Base-by-base conservation (phyloP, 176 grass and related monocot species). In the Carex scoparia region DNA sequence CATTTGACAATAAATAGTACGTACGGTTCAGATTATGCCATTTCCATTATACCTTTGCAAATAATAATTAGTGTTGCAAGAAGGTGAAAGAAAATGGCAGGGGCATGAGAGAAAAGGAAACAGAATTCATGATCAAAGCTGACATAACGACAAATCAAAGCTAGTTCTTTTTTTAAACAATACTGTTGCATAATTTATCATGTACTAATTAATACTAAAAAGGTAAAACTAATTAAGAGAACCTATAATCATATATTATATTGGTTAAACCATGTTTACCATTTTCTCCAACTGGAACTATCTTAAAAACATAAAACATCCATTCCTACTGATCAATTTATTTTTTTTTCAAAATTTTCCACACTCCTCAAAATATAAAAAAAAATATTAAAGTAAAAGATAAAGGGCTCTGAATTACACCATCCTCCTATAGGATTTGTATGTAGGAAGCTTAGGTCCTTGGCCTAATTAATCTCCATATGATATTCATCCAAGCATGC, bases 401-500 rank as follows among this genome's bases (percentile, higher is more conserved):
- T 56, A 15, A 19, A 32, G 55, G 46, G 12, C 16, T 77, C 48
- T 56, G 23, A 77, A 56, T 77, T 77, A 77, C 27, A 14, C 23
- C 48, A 7, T 77, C 10, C 19, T 32, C 3, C 1, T 30, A 72
- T 14, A 54, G 37, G 8, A 81, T 18, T 48, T 30, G 42, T 81
- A 27, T 46, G 35, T 46, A 81, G 15, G 7, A n/a, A 55, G 58
- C 60, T 64, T 81, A 44, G 7, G 10, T 19, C 8, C 79, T n/a
- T 51, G 1, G 42, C 15, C 78, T 80, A 61, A 32, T 58, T 60
- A 81, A 61, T 60, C 54, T 23, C 79, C 58, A 27, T n/a, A 48
- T 27, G 33, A 65, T 62, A 64, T 1, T 81, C 59, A 81, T 83
- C 81, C 62, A 83, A 83, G 48, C 46, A 31, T 69, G 62, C 8